Conservation (phyloP, 768 basidiomycete species). For the Tephrocybe sp. region DNA sequence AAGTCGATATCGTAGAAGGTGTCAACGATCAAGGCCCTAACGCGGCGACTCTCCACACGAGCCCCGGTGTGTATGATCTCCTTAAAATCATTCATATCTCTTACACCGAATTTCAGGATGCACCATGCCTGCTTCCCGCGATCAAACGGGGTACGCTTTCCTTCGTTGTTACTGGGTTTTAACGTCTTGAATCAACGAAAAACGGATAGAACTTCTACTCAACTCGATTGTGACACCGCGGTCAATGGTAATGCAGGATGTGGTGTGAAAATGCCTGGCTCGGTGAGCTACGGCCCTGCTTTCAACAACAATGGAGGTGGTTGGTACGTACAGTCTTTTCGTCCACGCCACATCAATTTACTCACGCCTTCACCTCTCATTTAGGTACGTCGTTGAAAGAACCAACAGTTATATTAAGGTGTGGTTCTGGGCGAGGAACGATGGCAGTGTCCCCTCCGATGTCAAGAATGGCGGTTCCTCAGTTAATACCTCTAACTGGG, state of each 20-base stretch:
- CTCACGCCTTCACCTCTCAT: neutral
- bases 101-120: conserved; percentile 29
- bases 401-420: conserved; percentile 54
- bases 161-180: too few species aligned
- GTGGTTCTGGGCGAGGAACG: conserved; percentile 71
- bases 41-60: conserved; percentile 35
- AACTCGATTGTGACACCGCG: conserved; percentile 38
- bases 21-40: conserved; percentile 37
- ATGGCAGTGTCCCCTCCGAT: conserved; percentile 43
- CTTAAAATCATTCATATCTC: neutral
- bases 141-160: conserved; percentile 41
- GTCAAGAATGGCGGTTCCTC: conserved; percentile 36
- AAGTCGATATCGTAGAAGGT: conserved; percentile 41
- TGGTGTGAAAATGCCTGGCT: conserved; percentile 34
- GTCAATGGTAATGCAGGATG: conserved; percentile 45
- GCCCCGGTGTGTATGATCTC: conserved; percentile 18
- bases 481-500: conserved; percentile 54
- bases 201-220: conserved; percentile 27
- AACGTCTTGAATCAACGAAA: too few species aligned
- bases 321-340: conserved; percentile 36
- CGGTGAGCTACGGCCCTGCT: conserved; percentile 50
- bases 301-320: conserved; percentile 62
- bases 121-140: conserved; percentile 37
- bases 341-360: neutral
- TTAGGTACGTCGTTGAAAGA: conserved; percentile 64